Evolutionary conservation across 345 rosid species (phyloP), one percentile per base, ranked within the genome.

Genomic region (Lepidium sativum): DNA sequence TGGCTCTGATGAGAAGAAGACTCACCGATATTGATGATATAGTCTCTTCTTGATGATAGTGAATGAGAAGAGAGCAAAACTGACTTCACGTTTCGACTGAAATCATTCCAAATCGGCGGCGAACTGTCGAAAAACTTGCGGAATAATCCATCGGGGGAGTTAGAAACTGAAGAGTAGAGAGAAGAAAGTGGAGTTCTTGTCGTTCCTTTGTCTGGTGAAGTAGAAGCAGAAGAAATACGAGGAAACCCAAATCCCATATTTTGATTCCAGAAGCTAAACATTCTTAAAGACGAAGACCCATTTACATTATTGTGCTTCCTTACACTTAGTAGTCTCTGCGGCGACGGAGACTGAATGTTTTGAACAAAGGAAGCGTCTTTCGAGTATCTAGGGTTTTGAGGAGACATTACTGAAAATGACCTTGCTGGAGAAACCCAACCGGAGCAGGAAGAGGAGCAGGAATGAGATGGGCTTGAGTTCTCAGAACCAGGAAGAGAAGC

Each of bases 341-440:
- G 74, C 6, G 80, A 68, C 12, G 81, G 75, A 67, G 83, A 79
- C 25, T 66, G 65, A 27, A 51, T 68, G 25, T 54, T 80, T 12
- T 51, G 76, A 4, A 57, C 62, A 3, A 54, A 61, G 43, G 60
- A 63, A 38, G 43, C 67, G 8, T 75, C 78, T 27, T 27, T 27
- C 8, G 75, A 79, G 60, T 6, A 20, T 67, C 73, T 70, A 27
- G 49, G 41, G 63, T 61, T 43, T 13, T 87, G 86, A 16, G 96
- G 89, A 17, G 97, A 95, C 54, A 79, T 72, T 6, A 77, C 61
- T 0, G 96, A 86, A 33, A 79, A 81, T 32, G 99, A 94, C 61
- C 89, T 78, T 9, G 78, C 83, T 13, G 88, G 96, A 45, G 97
- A 91, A 47, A 73, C 80, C 32, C 92, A 85, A 23, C 79, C 77